Conservation (phyloP, 257 asterid species). For the Solanum etuberosum region DNA sequence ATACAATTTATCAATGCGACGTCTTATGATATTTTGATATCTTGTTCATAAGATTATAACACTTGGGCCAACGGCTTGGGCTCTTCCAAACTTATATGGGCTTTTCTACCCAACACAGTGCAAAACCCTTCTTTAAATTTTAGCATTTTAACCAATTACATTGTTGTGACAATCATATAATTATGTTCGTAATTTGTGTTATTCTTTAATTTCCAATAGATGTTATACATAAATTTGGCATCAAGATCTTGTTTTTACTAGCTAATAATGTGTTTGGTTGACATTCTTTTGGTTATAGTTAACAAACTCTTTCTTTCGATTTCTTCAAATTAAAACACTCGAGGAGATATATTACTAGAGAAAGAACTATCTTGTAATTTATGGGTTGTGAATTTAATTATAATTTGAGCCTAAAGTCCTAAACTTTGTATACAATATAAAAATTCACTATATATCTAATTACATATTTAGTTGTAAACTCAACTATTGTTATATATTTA, state of each 20-base stretch:
- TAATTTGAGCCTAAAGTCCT: background rate
- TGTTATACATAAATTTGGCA: background rate
- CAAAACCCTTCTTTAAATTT: background rate
- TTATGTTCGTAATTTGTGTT: background rate
- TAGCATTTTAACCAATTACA: background rate
- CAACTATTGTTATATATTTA: background rate
- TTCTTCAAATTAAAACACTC: background rate
- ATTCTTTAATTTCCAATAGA: background rate
- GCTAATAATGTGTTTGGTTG: background rate
- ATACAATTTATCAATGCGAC: fast-evolving
- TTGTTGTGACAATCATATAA: background rate
- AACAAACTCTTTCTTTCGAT: background rate
- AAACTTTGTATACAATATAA: background rate
- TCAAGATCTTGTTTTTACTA: background rate
- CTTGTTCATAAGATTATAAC: background rate
- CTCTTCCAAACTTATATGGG: background rate
- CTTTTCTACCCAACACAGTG: background rate
- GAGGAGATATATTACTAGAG: background rate
- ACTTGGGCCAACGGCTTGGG: background rate
- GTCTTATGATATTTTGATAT: background rate
- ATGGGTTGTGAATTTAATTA: background rate
- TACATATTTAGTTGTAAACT: background rate
- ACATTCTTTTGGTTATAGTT: background rate
- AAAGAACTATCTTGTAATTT: background rate
- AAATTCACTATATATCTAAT: background rate